Evolutionary conservation across 495 filamentous ascomycete genomes (phyloP), one percentile per base, ranked within the genome.

Genomic region (Pseudotulostoma volvatum): DNA sequence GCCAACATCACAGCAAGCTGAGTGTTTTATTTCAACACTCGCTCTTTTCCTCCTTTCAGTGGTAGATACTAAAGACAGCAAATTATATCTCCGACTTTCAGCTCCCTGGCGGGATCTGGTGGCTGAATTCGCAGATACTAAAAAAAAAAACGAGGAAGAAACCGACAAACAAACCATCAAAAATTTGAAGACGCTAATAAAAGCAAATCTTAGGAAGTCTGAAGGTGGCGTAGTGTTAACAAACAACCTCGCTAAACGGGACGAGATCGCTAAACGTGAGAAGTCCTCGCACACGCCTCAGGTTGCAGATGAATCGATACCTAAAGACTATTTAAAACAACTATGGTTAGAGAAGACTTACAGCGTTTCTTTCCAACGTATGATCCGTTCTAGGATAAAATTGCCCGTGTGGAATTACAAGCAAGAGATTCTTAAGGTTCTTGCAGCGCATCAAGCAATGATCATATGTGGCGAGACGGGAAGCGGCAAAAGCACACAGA

Each of bases 401-500:
- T 66, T 97, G 16, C 90, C 90, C 3, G 93, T 97, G 57, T 94
- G 83, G 78, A 67, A 70, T 25, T 93, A 86, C 56, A 78, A 76
- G 42, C 61, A 80, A 9, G 70, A 82, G 9, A 79, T 92, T 18
- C 64, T 96, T 5, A 57, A 67, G 18, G 66, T 81, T 1, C 76
- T 94, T 25, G 76, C 82, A 31, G 57, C 55, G 3, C 67, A 93
- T 43, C 90, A 84, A 50, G 77, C 88, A 3, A 70, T 88, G 4
- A 93, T 96, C 39, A 70, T 95, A 21, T 93, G 85, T 51, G 88
- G 88, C 46, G 90, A 96, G 59, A 97, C 90, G 9, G 90, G 90
- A 50, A 94, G 75, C 59, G 90, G 90, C 38, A 97, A 97, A 65
- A 93, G 85, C 60, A 97, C 90, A 0, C 90, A 97, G 53, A 81